phyloP scores from a whole-genome alignment of 805 yeast genomes.

The Spencermartinsiella europaea region DNA sequence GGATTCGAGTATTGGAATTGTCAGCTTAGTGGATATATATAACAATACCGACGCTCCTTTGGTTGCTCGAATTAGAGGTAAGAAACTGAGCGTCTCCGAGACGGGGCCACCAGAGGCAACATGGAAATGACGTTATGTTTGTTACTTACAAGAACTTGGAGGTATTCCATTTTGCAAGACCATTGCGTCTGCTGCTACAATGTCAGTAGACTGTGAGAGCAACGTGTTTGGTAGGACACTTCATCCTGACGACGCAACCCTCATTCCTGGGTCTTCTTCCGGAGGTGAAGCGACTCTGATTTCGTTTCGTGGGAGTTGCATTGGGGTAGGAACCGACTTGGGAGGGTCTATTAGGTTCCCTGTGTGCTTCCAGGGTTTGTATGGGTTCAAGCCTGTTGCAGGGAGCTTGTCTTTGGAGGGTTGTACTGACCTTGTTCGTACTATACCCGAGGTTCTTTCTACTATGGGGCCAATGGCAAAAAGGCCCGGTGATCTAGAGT shows the following conservation, averaged over 20 bases:
- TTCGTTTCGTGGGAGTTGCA: slow-evolving; percentile 39
- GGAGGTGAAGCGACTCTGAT: slow-evolving; percentile 55
- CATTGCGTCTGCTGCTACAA: slow-evolving; percentile 47
- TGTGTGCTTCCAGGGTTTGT: slow-evolving; percentile 38
- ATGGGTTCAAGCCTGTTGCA: slow-evolving; percentile 11
- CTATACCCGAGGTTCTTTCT: slow-evolving; percentile 35
- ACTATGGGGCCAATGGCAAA: slow-evolving; percentile 47
- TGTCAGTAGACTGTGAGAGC: slow-evolving; percentile 44
- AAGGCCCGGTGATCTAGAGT: slow-evolving; percentile 35
- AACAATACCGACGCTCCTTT: not conserved
- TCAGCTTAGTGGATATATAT: not conserved
- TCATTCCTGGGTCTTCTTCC: slow-evolving; percentile 50
- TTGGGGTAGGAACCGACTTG: slow-evolving; percentile 53
- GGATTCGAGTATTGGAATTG: slow-evolving; percentile 2
- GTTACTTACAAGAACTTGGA: slow-evolving; percentile 39
- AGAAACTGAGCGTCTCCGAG: not conserved
- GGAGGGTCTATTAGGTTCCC: slow-evolving; percentile 53
- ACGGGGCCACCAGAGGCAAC: no score
- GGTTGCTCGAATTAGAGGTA: not conserved
- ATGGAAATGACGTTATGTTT: no score
- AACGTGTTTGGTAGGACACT: slow-evolving; percentile 42
- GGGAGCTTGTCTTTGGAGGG: slow-evolving; percentile 9
- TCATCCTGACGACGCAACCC: slow-evolving; percentile 42
- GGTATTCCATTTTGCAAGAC: slow-evolving; percentile 55
- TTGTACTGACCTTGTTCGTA: slow-evolving; percentile 33